Conservation (phyloP, 495 filamentous ascomycete genomes). For the Aspergillus incahuasiensis region DNA sequence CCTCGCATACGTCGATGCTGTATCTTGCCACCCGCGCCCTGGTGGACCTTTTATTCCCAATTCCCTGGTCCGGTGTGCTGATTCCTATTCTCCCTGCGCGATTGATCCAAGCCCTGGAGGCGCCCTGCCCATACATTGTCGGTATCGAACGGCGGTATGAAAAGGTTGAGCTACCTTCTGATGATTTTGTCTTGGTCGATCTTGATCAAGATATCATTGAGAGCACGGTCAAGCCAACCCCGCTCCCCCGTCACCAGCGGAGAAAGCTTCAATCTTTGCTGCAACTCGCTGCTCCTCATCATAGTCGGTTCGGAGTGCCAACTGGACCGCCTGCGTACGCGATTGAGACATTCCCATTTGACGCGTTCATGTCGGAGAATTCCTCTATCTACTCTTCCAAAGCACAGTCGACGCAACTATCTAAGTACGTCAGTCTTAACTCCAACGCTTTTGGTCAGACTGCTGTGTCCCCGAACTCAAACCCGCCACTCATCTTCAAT, state of each 20-base stretch:
- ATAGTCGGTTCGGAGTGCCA: slow-evolving; percentile 78
- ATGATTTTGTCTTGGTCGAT: slow-evolving; percentile 93
- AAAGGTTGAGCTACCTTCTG: slow-evolving; percentile 85
- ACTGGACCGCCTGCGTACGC: slow-evolving; percentile 90
- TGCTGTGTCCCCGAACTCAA: slow-evolving; percentile 47
- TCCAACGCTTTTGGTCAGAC: slow-evolving; percentile 76
- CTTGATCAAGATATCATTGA: slow-evolving; percentile 87
- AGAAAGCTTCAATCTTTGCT: slow-evolving; percentile 84
- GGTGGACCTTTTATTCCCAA: slow-evolving; percentile 77
- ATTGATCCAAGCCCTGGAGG: slow-evolving; percentile 83
- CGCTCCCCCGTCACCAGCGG: slow-evolving; percentile 82
- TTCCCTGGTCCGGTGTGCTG: slow-evolving; percentile 88
- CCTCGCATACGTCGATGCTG: slow-evolving; percentile 94
- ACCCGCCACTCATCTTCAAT: slow-evolving; percentile 71
- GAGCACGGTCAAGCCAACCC: slow-evolving; percentile 64
- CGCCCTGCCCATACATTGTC: slow-evolving; percentile 94
- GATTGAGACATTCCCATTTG: slow-evolving; percentile 83
- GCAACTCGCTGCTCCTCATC: slow-evolving; percentile 86
- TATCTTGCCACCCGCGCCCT: slow-evolving; percentile 84
- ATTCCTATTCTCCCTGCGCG: slow-evolving; percentile 89
- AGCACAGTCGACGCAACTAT: slow-evolving; percentile 64
- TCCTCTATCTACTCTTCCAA: slow-evolving; percentile 67
- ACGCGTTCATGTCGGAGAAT: slow-evolving; percentile 85
- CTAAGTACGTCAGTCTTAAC: slow-evolving; percentile 81
- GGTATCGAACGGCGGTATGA: slow-evolving; percentile 94